Base-by-base conservation (phyloP, 768 basidiomycete species). In the Jaapia argillacea region DNA sequence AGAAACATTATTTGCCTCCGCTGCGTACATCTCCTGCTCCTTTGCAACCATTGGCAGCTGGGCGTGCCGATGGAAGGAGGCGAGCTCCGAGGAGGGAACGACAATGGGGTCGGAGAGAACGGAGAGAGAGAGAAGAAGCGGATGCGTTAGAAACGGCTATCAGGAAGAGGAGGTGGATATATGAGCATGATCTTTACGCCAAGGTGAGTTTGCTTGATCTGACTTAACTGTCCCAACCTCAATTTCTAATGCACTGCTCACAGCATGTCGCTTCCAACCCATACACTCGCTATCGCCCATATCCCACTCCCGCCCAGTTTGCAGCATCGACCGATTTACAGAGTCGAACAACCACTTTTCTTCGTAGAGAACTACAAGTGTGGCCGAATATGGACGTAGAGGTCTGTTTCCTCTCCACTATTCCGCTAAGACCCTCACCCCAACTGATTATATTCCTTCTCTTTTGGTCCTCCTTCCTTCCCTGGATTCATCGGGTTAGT, bases 331-430 rank as follows among this genome's bases (percentile, higher is more conserved):
- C 72, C 24, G 83, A 87, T 50, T 66, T 83, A 6, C 71, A 89
- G 39, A 76, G 75, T 41, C 75, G 88, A 7, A 85, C 87, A 24
- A 90, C 80, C 0, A 69, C 70, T 12, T 97, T 94, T 54, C 58
- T 96, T 7, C 72, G 93, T 27, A 72, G 92, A 36, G 92, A 97
- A 57, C 64, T 96, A 35, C 77, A 77, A 40, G 85, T 94, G 3
- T 97, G 92, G 92, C 70, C 75, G 6, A 77, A 81, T 55, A 64
- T 91, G n/a, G 92, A 97, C 55, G 80, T 94, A 4, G 91, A 94
- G 72, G 88, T 83, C 41, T 45, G 74, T 60, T 26, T 24, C 13
- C 18, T 33, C 31, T 43, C 28, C n/a, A n/a, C n/a, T n/a, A n/a
- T n/a, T n/a, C n/a, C n/a, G n/a, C n/a, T n/a, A n/a, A n/a, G n/a